Conservation (phyloP, 164 flowering plant species). For the Brasenia schreberi region DNA sequence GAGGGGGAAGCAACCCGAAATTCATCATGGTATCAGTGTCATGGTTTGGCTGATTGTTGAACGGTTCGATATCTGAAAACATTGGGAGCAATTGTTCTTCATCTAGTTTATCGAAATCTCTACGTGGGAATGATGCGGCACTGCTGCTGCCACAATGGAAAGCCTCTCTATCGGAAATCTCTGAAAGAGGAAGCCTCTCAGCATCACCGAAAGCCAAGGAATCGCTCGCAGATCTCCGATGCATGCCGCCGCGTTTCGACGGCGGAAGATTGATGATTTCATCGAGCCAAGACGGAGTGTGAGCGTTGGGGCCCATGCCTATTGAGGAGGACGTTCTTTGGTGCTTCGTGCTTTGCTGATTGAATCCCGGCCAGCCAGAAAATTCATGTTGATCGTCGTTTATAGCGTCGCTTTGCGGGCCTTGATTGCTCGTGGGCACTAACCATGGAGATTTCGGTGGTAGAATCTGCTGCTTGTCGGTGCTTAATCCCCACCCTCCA, state of each 20-base stretch:
- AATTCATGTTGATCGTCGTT: background rate
- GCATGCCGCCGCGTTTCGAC: background rate
- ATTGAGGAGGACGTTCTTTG: background rate
- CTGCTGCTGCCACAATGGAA: no score
- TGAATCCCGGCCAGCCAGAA: background rate
- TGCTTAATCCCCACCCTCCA: background rate
- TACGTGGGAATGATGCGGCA: no score
- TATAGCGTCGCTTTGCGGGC: background rate
- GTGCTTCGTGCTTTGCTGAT: background rate
- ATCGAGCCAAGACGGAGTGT: background rate
- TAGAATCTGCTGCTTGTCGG: background rate
- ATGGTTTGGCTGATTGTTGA: background rate
- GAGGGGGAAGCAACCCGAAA: conserved; percentile 17
- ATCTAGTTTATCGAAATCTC: no score
- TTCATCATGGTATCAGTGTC: conserved; percentile 21
- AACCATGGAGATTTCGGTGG: background rate
- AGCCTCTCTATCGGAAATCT: no score
- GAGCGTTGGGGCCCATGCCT: background rate
- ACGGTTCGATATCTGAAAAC: conserved; percentile 20
- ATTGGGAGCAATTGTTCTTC: conserved; percentile 40
- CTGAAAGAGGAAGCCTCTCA: background rate
- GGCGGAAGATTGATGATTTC: background rate
- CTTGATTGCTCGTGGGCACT: background rate
- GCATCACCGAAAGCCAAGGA: background rate
- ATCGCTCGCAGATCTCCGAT: background rate